Conservation (phyloP, 2,329 filamentous ascomycete genomes). For the Meredithiella fracta region DNA sequence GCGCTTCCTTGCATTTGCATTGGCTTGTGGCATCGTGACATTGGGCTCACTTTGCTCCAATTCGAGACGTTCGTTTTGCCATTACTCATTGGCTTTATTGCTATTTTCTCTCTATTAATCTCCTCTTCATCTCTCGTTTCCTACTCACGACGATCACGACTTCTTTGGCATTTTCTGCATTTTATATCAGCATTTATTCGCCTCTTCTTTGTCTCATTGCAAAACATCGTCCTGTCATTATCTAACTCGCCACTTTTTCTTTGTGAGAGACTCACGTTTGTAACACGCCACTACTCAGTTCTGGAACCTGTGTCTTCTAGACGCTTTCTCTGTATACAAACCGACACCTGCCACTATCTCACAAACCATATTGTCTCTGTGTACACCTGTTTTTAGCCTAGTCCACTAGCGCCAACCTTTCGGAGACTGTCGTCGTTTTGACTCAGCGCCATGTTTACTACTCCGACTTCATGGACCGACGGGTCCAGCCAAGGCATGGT, state of each 20-base stretch:
- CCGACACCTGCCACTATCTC: not conserved
- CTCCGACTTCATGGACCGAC: slow-evolving; percentile 14
- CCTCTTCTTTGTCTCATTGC: not conserved
- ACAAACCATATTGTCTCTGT: not conserved
- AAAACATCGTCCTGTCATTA: not conserved
- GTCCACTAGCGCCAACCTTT: not conserved
- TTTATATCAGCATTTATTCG: not conserved
- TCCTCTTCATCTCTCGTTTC: not conserved
- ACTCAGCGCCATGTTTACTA: slow-evolving; percentile 13
- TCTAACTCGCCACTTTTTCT: not conserved
- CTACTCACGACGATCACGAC: not conserved
- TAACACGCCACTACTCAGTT: not conserved
- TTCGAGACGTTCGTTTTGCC: not conserved
- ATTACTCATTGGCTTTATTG: not conserved
- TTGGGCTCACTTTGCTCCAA: not conserved
- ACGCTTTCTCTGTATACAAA: not conserved
- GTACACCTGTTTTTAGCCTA: not conserved
- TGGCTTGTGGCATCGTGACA: not conserved
- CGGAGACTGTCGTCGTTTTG: not conserved
- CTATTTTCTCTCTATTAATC: not conserved
- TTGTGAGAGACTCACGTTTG: not conserved
- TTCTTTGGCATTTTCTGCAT: not conserved
- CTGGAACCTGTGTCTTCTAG: not conserved
- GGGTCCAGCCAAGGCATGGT: slow-evolving; percentile 6
- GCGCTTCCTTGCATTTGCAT: not conserved